Percentiles rank a stretch among this genome's conserved stretches.
Conservation (phyloP, 371 early-diverging fungal species). For the Mucor irregularis region DNA sequence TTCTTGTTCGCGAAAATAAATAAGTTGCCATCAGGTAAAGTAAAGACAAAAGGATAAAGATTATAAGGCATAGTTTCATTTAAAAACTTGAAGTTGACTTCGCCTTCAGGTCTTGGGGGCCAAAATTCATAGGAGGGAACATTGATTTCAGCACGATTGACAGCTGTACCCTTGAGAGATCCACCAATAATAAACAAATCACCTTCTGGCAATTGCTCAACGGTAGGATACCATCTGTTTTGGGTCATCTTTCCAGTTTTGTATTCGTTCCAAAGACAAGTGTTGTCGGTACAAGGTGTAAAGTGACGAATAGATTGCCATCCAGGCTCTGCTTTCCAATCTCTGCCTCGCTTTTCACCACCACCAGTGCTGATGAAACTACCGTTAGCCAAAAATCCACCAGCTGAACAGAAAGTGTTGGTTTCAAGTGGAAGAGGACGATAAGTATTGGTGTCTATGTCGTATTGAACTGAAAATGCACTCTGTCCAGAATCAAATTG, state of each 20-base stretch:
- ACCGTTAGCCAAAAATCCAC: constrained; percentile 59
- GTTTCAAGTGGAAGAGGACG: constrained; percentile 50
- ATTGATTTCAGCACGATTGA: constrained; percentile 52
- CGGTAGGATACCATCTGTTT: constrained; percentile 65
- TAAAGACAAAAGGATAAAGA: constrained; percentile 53
- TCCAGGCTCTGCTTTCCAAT: constrained; percentile 49
- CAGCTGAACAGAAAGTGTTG: constrained; percentile 67
- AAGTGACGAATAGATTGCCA: constrained; percentile 59
- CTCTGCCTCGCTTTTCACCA: constrained; percentile 43
- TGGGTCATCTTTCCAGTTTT: constrained; percentile 35
- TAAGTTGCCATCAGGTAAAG: constrained; percentile 53
- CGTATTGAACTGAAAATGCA: constrained; percentile 56
- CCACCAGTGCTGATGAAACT: constrained; percentile 64
- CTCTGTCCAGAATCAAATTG: constrained; percentile 49
- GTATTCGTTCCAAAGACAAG: constrained; percentile 49
- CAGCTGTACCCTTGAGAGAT: constrained; percentile 46
- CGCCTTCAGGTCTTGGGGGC: constrained; percentile 38
- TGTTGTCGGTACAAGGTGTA: constrained; percentile 44
- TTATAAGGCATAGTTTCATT: constrained; percentile 63
- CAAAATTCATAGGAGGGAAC: constrained; percentile 50
- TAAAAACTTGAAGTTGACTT: constrained; percentile 41
- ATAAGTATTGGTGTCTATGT: constrained; percentile 46
- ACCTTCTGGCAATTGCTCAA: constrained; percentile 58
- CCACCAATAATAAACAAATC: constrained; percentile 62
- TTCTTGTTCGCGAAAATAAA: constrained; percentile 60